Evolutionary conservation across 177 flowering plant genomes (phyloP), one percentile per base, ranked within the genome.

Genomic region (Tripterygium wilfordii): DNA sequence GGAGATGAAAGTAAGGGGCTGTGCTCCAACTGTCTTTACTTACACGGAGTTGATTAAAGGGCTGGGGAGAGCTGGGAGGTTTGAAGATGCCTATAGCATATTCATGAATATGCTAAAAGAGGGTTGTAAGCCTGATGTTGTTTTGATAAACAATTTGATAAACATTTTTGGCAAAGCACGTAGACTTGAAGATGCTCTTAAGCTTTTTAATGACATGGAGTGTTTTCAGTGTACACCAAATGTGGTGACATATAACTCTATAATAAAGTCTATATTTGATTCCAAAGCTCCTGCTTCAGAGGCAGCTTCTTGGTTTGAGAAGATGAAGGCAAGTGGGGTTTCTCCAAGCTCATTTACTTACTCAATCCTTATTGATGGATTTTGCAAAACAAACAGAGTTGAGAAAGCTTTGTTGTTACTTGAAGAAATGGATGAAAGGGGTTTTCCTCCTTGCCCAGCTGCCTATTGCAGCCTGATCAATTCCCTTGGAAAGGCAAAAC

Each of bases 361-460:
- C 49, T 85, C 98, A 15, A 91, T 91, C 60, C 80, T 91, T 31
- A 88, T 91, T 51, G 95, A 91, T 67, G 98, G 98, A 20, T 82
- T 81, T 54, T 88, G 96, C 70, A 88, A 88, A 76, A 74, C 71
- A 37, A 85, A 82, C 63, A 76, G 77, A 67, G 73, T 91, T 23
- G 95, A 88, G 65, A 82, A 88, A 63, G 96, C 95, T 36, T 58
- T 85, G 51, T 8, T 77, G 62, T 73, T 88, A 45, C 83, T 91
- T 18, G 98, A 91, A 60, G 95, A 91, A 69, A 91, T 88, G 98
- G 98, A 91, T 61, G 98, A 91, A 65, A 91, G 80, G 51, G 92
- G 98, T 35, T 80, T 81, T 56, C 90, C 92, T 45, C 92, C 96
- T 28, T 81, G 90, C 50, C 95, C 96, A 22, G 80, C 96, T 71